Conservation (phyloP, 2,329 filamentous ascomycete genomes). For the Colletotrichum trifolii region DNA sequence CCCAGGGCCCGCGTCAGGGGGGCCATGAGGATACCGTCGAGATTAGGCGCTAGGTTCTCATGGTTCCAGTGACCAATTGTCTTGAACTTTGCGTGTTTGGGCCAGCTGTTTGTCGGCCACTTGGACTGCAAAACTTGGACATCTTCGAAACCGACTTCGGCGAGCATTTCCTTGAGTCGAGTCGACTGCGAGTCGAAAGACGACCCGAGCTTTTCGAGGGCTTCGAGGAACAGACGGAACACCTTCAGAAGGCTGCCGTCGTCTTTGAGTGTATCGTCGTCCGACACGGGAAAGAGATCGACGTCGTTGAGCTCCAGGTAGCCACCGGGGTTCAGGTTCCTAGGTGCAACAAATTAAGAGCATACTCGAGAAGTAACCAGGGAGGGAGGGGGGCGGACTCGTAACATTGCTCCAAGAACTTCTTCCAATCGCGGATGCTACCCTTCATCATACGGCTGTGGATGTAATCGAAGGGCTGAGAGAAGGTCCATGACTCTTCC, state of each 20-base stretch:
- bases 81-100: slow-evolving; percentile 61
- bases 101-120: slow-evolving; percentile 64
- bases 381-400: slow-evolving; percentile 37
- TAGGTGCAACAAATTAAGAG: background rate
- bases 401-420: slow-evolving; percentile 43
- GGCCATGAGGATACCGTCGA: slow-evolving; percentile 48
- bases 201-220: too few species aligned
- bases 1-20: slow-evolving; percentile 50
- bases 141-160: slow-evolving; percentile 64
- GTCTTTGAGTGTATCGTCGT: slow-evolving; percentile 39
- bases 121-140: slow-evolving; percentile 59
- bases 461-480: slow-evolving; percentile 29
- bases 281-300: slow-evolving; percentile 40
- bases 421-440: background rate
- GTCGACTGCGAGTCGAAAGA: too few species aligned
- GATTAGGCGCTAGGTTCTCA: slow-evolving; percentile 45
- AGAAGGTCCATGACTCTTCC: slow-evolving; percentile 47
- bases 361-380: too few species aligned
- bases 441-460: slow-evolving; percentile 19
- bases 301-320: slow-evolving; percentile 57
- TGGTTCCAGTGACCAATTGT: slow-evolving; percentile 54
- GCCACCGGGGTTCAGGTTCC: slow-evolving; percentile 50
- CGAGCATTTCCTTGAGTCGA: slow-evolving; percentile 48
- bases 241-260: too few species aligned
- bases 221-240: too few species aligned